Evolutionary conservation across 345 rosid genomes (phyloP).

Genomic region (rapeseed (Brassica napus)): DNA sequence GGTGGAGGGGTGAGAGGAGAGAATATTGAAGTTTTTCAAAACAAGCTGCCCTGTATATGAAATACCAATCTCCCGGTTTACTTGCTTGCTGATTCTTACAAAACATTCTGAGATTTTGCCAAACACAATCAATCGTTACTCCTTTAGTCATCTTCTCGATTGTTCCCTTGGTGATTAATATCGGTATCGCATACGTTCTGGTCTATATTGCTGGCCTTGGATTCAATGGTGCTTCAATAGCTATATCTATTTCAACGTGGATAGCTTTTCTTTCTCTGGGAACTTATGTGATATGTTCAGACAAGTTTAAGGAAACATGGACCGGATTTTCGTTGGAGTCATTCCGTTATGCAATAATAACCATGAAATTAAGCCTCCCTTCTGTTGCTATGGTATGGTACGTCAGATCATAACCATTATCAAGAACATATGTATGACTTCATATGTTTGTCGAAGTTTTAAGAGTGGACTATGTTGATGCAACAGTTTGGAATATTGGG

Average conservation of each 20-base stretch:
- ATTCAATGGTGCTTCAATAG: slow-evolving; percentile 67
- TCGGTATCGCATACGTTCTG: slow-evolving; percentile 49
- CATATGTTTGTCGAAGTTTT: slow-evolving; percentile 12
- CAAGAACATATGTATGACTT: not conserved
- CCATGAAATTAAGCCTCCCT: slow-evolving; percentile 58
- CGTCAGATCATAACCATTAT: slow-evolving; percentile 26
- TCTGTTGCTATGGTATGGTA: slow-evolving; percentile 86
- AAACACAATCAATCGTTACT: slow-evolving; percentile 63
- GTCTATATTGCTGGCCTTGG: slow-evolving; percentile 51
- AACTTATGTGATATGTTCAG: slow-evolving; percentile 44
- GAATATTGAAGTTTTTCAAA: slow-evolving; percentile 4
- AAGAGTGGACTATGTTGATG: slow-evolving; percentile 4
- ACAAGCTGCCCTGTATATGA: slow-evolving; percentile 62
- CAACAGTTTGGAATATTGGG: slow-evolving; percentile 73
- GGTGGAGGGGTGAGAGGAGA: too few species aligned
- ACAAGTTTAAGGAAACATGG: slow-evolving; percentile 59
- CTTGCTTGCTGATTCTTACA: slow-evolving; percentile 66
- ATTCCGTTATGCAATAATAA: slow-evolving; percentile 29
- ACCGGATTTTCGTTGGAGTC: slow-evolving; percentile 54
- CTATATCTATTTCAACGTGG: slow-evolving; percentile 71
- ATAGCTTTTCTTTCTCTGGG: slow-evolving; percentile 48
- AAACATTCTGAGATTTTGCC: slow-evolving; percentile 73
- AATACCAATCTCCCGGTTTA: slow-evolving; percentile 61
- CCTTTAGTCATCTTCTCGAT: slow-evolving; percentile 49
- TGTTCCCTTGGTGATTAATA: slow-evolving; percentile 51